Evolutionary conservation across 164 flowering plant genomes (phyloP), one percentile per base, ranked within the genome.

Genomic region (Umbellularia californica): DNA sequence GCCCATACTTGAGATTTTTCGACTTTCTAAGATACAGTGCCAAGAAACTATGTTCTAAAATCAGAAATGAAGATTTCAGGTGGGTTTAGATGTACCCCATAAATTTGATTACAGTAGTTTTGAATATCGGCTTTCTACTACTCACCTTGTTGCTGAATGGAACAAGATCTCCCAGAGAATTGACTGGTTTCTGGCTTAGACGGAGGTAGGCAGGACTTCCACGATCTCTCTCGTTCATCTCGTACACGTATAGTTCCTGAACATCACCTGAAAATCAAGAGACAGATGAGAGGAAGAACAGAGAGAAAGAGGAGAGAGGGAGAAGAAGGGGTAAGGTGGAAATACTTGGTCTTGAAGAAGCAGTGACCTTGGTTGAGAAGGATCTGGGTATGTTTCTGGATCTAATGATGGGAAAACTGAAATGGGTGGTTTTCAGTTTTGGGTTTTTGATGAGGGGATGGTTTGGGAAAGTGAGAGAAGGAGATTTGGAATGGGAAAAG

Each of bases 201-300:
- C 78, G 78, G 13, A 90, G 88, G 81, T 78, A 80, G 0, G 90
- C 90, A 0, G 95, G 95, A 84, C 95, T 90, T 15, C 84, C 85
- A 47, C 95, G 77, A 79, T 90, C 92, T 17, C 86, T 74, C 78
- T 90, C 95, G 79, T 90, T 90, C 68, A 90, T 82, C 81, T 89
- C 95, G 65, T 89, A 90, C 60, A 90, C 90, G 72, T 11, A 50
- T 9, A 90, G 84, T 71, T 88, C 88, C 67, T 89, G 92, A 52
- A 88, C 90, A 63, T 83, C 82, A 1, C 75, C 84, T 83, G 84
- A 25, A 64, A 30, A 50, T 9, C 52, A 22, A 20, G 2, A 35
- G 47, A 41, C 47, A 41, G 47, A 50, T 69, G 9, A 69, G 25
- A 47, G 24, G 52, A n/a, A 68, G 41, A 11, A 20, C 17, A 19